Conservation (phyloP, 1,284 basidiomycete species). For the Ustilago nuda region DNA sequence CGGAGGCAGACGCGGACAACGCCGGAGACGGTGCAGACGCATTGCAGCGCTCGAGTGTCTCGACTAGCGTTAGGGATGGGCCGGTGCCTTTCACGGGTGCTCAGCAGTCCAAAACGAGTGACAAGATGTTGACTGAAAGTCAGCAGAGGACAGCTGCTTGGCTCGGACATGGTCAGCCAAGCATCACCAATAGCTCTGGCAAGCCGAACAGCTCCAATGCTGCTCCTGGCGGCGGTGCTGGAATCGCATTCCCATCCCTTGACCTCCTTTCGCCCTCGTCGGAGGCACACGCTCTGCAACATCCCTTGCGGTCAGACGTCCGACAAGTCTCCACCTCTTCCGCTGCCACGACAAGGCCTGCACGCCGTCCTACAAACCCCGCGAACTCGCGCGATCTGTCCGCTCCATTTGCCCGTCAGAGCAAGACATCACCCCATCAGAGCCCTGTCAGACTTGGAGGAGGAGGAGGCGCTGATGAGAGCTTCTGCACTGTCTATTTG, state of each 20-base stretch:
- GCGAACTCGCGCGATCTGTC: not conserved
- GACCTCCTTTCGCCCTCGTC: constrained; percentile 28
- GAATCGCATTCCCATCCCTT: constrained; percentile 47
- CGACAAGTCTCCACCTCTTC: constrained; percentile 43
- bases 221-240: not conserved
- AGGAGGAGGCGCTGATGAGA: constrained; percentile 29
- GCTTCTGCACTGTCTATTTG: constrained; percentile 41
- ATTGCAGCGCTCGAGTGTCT: not conserved
- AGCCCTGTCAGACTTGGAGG: constrained; percentile 16
- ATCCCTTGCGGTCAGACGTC: constrained; percentile 26
- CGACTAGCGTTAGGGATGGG: not conserved
- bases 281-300: constrained; percentile 19
- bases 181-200: not conserved
- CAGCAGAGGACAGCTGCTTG: constrained; percentile 41
- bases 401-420: not conserved
- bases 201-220: constrained; percentile 5
- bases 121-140: constrained; percentile 22
- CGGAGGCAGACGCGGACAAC: not conserved
- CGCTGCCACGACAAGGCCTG: constrained; percentile 32
- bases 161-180: constrained; percentile 27
- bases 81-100: not conserved
- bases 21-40: not conserved
- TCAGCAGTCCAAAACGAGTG: constrained; percentile 1
- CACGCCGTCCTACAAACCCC: constrained; percentile 16
- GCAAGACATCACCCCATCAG: constrained; percentile 4